Conservation (phyloP, 768 basidiomycete species). For the Paxillus ammoniavirescens region DNA sequence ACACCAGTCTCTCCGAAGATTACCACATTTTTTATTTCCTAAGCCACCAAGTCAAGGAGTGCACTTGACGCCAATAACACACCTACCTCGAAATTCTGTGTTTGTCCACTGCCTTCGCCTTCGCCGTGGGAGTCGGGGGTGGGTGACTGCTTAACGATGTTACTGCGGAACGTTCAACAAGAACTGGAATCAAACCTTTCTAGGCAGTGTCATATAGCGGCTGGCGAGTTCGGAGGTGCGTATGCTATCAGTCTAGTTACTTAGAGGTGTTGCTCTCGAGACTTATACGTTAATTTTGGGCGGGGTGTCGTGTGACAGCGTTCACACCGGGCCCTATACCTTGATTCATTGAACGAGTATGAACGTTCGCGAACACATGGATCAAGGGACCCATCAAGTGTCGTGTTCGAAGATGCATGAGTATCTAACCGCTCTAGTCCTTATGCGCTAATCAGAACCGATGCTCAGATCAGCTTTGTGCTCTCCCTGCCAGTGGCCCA, state of each 20-base stretch:
- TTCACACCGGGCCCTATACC: background rate
- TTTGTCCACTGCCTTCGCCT: background rate
- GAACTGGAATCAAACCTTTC: slow-evolving; percentile 13
- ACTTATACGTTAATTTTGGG: background rate
- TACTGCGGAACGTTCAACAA: slow-evolving; percentile 2
- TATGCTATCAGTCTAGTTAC: slow-evolving; percentile 3
- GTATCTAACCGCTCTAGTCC: background rate
- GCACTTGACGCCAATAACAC: background rate
- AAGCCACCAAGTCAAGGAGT: background rate
- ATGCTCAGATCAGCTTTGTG: too few species aligned
- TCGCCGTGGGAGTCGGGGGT: too few species aligned
- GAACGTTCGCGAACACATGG: background rate
- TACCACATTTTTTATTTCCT: slow-evolving; percentile 34
- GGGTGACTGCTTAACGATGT: too few species aligned
- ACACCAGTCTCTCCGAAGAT: slow-evolving; percentile 43
- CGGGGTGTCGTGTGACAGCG: background rate
- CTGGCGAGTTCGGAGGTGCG: background rate
- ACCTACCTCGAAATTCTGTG: slow-evolving; percentile 7
- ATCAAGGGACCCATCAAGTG: background rate
- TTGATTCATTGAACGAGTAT: background rate
- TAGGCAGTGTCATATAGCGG: background rate
- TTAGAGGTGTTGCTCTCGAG: background rate
- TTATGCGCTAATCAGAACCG: background rate
- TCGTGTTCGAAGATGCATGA: background rate
- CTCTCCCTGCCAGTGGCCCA: too few species aligned